Base-by-base conservation (phyloP, 495 filamentous ascomycete genomes). In the Delitschia confertaspora region DNA sequence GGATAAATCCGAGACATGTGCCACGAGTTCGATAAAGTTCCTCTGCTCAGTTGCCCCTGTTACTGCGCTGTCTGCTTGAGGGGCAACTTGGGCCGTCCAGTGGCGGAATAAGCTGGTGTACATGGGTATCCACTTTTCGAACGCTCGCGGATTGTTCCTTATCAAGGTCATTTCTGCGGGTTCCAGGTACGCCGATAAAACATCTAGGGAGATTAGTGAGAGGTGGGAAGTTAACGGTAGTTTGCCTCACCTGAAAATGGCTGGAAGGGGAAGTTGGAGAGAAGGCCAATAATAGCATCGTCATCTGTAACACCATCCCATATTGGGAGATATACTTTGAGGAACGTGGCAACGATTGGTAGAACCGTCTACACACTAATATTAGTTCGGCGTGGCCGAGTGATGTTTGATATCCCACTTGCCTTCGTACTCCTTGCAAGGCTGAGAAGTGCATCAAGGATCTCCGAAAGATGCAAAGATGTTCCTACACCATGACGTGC, bases 281-380 rank as follows among this genome's bases (percentile, higher is more conserved):
- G 60, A 4, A 87, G 68, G 25, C 74, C 68, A n/a, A 91, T 59
- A 20, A 91, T 61, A 6, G 68, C 57, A n/a, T 78, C 67, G 32
- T 67, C 65, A 36, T 78, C 71, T 31, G 71, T 67, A 17, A 60
- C 58, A 3, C 85, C 85, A 49, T 85, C 71, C 87, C 86, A 93
- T n/a, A 63, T 49, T 7, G 57, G 51, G 4, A 93, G 50, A 48
- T 81, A 82, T 6, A 63, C 63, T 29, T 63, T 61, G 17, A 93
- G 63, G 60, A 87, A 93, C 0, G 63, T 49, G 21, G 80, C 68
- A 0, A 80, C 65, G 8, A 71, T 66, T 1, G 83, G 75, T 3
- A 88, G 60, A 35, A 63, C 18, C 33, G 7, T 14, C 43, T 51
- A 38, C 8, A 8, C 18, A n/a, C 33, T 19, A 20, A 83, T 60